Percentiles rank a stretch among this genome's conserved stretches.
These are phyloP conservation scores for Panaeolus papilionaceus DNA, from an alignment of 768 basidiomycete genomes.

Conservation along the genomic window DNA sequence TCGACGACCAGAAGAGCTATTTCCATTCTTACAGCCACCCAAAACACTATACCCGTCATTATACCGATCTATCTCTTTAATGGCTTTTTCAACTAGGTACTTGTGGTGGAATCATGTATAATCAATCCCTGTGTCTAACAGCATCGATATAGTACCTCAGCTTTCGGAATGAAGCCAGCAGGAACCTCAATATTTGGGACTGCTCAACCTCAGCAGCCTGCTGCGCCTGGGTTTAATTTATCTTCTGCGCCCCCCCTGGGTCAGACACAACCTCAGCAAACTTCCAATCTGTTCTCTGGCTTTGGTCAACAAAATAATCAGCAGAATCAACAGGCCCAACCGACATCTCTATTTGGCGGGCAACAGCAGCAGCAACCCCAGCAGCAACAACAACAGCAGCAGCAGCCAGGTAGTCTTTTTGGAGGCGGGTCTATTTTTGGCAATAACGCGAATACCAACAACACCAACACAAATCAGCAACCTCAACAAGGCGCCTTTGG, in stretches of 20 bases:
- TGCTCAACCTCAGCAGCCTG: constrained; percentile 27
- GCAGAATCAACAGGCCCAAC: constrained; percentile 22
- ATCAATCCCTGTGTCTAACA: constrained; percentile 3
- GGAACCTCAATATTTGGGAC: constrained; percentile 45
- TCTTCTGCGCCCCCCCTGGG: constrained; percentile 38
- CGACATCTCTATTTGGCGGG: constrained; percentile 25
- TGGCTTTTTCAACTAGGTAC: constrained; percentile 32
- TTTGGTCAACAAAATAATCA: constrained; percentile 16
- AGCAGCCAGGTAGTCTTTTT: constrained; percentile 32
- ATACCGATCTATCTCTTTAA: constrained; percentile 11
- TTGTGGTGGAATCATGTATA: background rate
- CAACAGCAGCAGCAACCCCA: constrained; percentile 28
- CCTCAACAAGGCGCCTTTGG: constrained; percentile 21
- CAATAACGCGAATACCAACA: constrained; percentile 19
- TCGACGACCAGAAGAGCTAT: background rate
- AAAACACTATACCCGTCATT: constrained; percentile 2
- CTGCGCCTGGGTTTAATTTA: constrained; percentile 10
- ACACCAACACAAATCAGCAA: constrained; percentile 23
- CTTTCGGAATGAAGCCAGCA: constrained; percentile 48
- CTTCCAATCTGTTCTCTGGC: constrained; percentile 35
- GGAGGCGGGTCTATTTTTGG: constrained; percentile 22
- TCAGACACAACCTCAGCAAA: constrained; percentile 41
- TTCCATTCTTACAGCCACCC: background rate
- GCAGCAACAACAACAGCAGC: constrained; percentile 34
- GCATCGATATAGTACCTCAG: constrained; percentile 31